A percentile compares a stretch with the other conserved stretches of the same genome.
Evolutionary conservation across 2,329 filamentous ascomycete genomes (phyloP).

Genomic region (Chaetomium sp.): DNA sequence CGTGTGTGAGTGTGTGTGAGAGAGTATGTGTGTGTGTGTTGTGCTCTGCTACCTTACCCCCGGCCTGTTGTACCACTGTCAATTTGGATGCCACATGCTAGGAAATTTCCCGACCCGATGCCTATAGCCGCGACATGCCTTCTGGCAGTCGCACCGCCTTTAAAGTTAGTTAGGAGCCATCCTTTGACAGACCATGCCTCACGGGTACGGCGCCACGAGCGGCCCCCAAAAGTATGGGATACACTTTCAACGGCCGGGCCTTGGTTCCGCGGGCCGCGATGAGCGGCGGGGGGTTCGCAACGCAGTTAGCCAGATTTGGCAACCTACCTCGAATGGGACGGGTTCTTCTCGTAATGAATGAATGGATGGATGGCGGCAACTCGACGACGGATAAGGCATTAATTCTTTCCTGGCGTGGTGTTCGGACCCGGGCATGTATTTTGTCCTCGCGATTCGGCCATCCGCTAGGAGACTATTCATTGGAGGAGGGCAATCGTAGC

Average conservation of each 20-base stretch:
- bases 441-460: too few relatives aligned
- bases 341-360: too few relatives aligned
- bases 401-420: not conserved
- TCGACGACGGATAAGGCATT: constrained; percentile 5
- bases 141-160: constrained; percentile 11
- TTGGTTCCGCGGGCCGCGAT: too few relatives aligned
- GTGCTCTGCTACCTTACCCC: constrained; percentile 5
- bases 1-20: constrained; percentile 8
- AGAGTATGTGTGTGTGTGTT: not conserved
- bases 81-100: constrained; percentile 5
- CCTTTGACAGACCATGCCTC: too few relatives aligned
- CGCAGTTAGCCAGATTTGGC: too few relatives aligned
- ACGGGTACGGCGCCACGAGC: too few relatives aligned
- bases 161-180: not conserved
- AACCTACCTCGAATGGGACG: too few relatives aligned
- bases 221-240: not conserved
- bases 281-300: too few relatives aligned
- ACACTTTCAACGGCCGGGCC: not conserved
- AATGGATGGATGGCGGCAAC: not conserved
- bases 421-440: too few relatives aligned
- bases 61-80: constrained; percentile 10
- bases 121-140: constrained; percentile 9
- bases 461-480: too few relatives aligned
- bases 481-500: too few relatives aligned
- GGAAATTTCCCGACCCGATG: constrained; percentile 13